phyloP scores from a whole-genome alignment of 257 asterid species.

The Capsicum pubescens region DNA sequence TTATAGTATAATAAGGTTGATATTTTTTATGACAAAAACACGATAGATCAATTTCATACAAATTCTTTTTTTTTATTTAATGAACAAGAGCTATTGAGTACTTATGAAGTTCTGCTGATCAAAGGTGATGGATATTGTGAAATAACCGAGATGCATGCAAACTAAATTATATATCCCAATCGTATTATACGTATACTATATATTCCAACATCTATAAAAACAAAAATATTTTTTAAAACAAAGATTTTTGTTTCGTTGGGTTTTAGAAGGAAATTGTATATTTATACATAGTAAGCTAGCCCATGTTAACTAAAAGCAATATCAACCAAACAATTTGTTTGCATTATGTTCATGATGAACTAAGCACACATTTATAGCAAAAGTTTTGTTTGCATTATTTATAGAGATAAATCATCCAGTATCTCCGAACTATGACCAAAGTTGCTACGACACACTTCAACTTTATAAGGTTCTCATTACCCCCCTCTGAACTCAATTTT shows the following conservation, averaged over 20 bases:
- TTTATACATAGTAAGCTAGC: not conserved
- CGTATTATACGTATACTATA: not conserved
- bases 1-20: not conserved
- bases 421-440: no score
- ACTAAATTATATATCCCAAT: not conserved
- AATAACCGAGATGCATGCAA: not conserved
- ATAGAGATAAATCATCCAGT: no score
- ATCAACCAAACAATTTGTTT: no score
- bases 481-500: no score
- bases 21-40: not conserved
- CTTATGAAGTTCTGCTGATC: not conserved
- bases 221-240: not conserved
- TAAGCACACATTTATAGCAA: not conserved
- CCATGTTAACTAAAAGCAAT: not conserved
- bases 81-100: not conserved
- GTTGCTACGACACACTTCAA: no score
- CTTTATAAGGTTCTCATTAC: no score
- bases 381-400: not conserved
- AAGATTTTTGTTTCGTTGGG: not conserved
- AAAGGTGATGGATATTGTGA: not conserved
- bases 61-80: not conserved
- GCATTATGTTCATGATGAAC: not conserved
- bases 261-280: not conserved
- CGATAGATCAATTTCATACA: not conserved
- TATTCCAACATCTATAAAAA: not conserved